Percentiles rank a stretch among this genome's conserved stretches.
phyloP scores from a whole-genome alignment of 2,329 filamentous ascomycete species.

The Biscogniauxia sp. region DNA sequence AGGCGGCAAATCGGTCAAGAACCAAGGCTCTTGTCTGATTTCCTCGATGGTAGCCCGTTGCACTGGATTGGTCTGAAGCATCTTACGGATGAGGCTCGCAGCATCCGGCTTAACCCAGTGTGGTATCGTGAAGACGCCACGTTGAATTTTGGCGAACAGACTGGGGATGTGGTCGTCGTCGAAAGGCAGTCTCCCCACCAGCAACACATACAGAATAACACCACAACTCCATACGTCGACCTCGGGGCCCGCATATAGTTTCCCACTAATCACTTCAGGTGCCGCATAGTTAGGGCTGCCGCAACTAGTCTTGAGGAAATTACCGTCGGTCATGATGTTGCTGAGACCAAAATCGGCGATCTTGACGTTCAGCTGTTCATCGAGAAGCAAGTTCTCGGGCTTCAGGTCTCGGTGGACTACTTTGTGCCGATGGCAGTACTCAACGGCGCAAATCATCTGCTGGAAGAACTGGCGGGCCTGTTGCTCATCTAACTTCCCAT shows the following conservation, averaged over 20 bases:
- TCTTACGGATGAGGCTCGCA: constrained; percentile 78
- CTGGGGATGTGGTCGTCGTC: constrained; percentile 98
- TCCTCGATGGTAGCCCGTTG: constrained; percentile 92
- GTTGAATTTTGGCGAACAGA: constrained; percentile 95
- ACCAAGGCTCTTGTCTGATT: constrained; percentile 93
- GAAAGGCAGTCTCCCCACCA: constrained; percentile 84
- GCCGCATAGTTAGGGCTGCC: constrained; percentile 98
- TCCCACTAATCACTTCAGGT: constrained; percentile 95
- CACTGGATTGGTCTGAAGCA: constrained; percentile 93
- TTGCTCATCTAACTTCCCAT: constrained; percentile 85
- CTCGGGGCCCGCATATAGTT: constrained; percentile 94
- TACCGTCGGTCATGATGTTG: constrained; percentile 99
- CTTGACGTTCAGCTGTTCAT: constrained; percentile 96
- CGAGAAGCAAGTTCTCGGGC: constrained; percentile 92
- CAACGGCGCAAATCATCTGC: constrained; percentile 97
- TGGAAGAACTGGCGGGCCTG: constrained; percentile 98
- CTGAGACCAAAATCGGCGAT: constrained; percentile 98
- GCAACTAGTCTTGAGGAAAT: constrained; percentile 97
- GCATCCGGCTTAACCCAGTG: constrained; percentile 87
- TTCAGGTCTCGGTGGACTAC: constrained; percentile 98
- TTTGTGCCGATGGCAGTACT: constrained; percentile 98
- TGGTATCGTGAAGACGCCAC: constrained; percentile 89
- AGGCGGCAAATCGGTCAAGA: constrained; percentile 77
- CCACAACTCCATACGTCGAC: constrained; percentile 98
- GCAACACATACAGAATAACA: constrained; percentile 81